Base-by-base conservation (phyloP, 441 rosid species). In the Arabidopsis lyrata region DNA sequence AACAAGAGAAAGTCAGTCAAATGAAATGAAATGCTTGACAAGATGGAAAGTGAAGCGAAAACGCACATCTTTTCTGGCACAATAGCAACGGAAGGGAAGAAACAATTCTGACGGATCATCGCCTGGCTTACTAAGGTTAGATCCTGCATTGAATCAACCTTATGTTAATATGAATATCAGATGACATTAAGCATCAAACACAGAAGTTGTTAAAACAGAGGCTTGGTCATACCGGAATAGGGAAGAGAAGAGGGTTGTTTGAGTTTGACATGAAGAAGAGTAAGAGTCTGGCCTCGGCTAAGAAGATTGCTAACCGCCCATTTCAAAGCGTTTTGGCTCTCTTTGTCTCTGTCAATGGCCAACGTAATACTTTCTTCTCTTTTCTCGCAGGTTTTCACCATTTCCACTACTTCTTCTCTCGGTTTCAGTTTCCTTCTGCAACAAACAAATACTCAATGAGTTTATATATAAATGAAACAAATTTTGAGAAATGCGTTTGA, bases 71-170 rank as follows among this genome's bases (percentile, higher is more conserved):
- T 91, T 95, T 61, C 93, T 74, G 5, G 90, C 79, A 80, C 97
- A 93, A 27, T 84, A 93, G 85, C 95, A 90, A 45, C 92, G 95
- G 68, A 91, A 95, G 5, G 98, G 97, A 44, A 91, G 94, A 73
- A 95, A 88, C 6, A 95, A 3, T 36, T 87, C 97, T 36, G 71
- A 76, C 41, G 83, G 77, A 6, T 66, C 77, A 29, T 72, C 64
- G 3, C 67, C 35, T 66, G 32, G 29, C 45, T 13, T 73, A 31
- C 14, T 62, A 16, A 16, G 35, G 27, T 56, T 38, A 24, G 77
- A 72, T 57, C 70, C 80, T 77, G 58, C 62, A 65, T 58, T 49
- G 42, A 7, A 29, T 27, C 41, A 60, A 27, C 49, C 22, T 5
- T 18, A 61, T 44, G 39, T 31, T 44, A 44, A 29, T 8, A 61